Evolutionary conservation across 2,329 filamentous ascomycete species (phyloP), one percentile per base, ranked within the genome.

Genomic region (Penicillium nordicum): DNA sequence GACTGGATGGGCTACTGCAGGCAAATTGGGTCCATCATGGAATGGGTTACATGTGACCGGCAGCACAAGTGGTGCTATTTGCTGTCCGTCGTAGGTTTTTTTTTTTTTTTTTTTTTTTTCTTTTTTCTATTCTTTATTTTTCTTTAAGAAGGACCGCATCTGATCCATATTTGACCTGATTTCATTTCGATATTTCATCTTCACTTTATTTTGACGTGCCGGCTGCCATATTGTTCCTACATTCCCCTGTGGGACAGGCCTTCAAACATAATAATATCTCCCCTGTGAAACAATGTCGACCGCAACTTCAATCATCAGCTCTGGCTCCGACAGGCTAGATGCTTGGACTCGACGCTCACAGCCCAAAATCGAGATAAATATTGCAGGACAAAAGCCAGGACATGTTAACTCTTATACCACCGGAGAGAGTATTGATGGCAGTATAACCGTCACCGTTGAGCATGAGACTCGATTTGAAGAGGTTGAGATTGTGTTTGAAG

Each of bases 401-500:
- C 74, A 75, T 37, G 71, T 80, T 40, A 77, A 71, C 21, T 77
- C 78, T 34, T 85, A 80, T 64, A 84, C 83, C 3, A 85, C 82
- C 8, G 74, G 81, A 63, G 84, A 86, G 63, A 76, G 74, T 47
- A 80, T 86, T 52, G 75, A 84, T 53, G 84, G 84, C 12, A 76
- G 74, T 27, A 79, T 81, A 6, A 75, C 70, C 18, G 75, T 87
- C 53, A 78, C 74, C 23, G 74, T 79, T 3, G 71, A 76, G n/a
- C 71, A 75, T 46, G 82, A 85, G 49, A 83, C 76, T 4, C 72
- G 73, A 36, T 86, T 86, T 63, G 82, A 86, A 46, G 77, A 83
- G 9, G 71, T 86, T 37, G 79, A 83, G 30, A 84, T 87, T 63
- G 76, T 80, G 4, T 82, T 86, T 54, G 75, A 83, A 59, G 84